Percentiles rank a stretch among this genome's conserved stretches.
phyloP scores from a whole-genome alignment of 179 eudicot genomes.

The Drosera spatulata region DNA sequence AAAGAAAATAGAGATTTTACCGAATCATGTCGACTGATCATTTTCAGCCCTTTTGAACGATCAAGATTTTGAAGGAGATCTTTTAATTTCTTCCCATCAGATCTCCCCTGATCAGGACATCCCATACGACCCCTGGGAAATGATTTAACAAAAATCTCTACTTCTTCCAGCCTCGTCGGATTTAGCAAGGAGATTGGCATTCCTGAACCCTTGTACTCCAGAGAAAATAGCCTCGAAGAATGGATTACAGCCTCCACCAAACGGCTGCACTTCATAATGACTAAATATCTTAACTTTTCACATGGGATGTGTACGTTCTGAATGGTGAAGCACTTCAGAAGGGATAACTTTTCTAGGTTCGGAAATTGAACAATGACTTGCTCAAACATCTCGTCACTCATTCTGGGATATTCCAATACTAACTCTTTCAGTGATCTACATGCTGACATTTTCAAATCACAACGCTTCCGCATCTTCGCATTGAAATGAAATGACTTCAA shows the following conservation, averaged over 20 bases:
- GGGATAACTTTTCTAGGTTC: slow-evolving; percentile 15
- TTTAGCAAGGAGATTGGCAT: slow-evolving; percentile 12
- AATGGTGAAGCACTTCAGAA: slow-evolving; percentile 11
- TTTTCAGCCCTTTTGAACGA: slow-evolving; percentile 6
- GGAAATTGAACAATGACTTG: slow-evolving; percentile 12
- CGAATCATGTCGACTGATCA: too few species aligned
- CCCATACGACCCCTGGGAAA: background rate
- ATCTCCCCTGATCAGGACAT: background rate
- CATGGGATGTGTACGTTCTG: slow-evolving; percentile 7
- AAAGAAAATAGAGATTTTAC: background rate
- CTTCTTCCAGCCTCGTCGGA: slow-evolving; percentile 11
- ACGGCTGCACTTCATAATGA: slow-evolving; percentile 10
- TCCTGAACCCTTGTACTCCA: slow-evolving; percentile 18
- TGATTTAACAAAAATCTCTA: slow-evolving; percentile 7
- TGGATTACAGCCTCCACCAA: slow-evolving; percentile 5
- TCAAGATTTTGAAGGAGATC: slow-evolving; percentile 2
- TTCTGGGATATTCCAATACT: slow-evolving; percentile 25
- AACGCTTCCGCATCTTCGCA: slow-evolving; percentile 3
- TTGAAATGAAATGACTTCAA: slow-evolving; percentile 32
- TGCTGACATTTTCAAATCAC: slow-evolving; percentile 18
- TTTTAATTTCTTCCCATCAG: slow-evolving; percentile 2
- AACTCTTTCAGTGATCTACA: slow-evolving; percentile 27
- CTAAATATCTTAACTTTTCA: slow-evolving; percentile 11
- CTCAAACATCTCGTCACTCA: slow-evolving; percentile 23
- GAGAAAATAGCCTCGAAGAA: slow-evolving; percentile 13